phyloP scores from a whole-genome alignment of 768 basidiomycete genomes.

The Leccinum disarticulatum region DNA sequence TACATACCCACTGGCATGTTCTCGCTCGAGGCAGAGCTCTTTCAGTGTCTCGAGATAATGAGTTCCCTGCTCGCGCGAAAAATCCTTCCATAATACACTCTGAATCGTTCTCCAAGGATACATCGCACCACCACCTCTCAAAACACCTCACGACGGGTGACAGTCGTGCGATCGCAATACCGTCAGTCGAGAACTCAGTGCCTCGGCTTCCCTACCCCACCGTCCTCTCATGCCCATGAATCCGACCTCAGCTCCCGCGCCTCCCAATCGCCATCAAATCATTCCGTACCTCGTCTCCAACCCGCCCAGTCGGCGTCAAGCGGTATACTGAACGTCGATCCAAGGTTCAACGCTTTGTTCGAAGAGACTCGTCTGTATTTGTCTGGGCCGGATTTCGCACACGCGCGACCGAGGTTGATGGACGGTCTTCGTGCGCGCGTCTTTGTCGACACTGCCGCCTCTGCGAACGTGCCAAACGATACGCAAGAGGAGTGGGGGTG shows the following conservation, averaged over 20 bases:
- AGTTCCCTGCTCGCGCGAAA: background rate
- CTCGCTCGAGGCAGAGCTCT: conserved; percentile 60
- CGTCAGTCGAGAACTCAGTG: conserved; percentile 13
- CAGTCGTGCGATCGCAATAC: conserved; percentile 18
- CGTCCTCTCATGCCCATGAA: conserved; percentile 17
- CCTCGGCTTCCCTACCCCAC: conserved; percentile 23
- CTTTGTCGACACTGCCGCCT: conserved; percentile 42
- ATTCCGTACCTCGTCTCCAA: conserved; percentile 24
- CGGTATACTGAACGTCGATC: conserved; percentile 13
- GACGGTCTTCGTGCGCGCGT: conserved; percentile 62
- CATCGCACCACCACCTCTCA: background rate
- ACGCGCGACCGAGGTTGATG: conserved; percentile 63
- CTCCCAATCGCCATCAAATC: conserved; percentile 23
- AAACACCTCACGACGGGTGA: conserved; percentile 4
- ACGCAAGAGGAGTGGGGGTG: conserved; percentile 2
- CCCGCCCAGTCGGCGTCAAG: conserved; percentile 5
- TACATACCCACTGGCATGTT: conserved; percentile 66
- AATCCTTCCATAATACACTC: background rate
- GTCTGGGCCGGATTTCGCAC: conserved; percentile 64
- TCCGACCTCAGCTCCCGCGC: conserved; percentile 26
- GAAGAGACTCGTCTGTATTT: conserved; percentile 66
- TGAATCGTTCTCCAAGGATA: background rate
- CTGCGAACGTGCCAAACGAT: conserved; percentile 3
- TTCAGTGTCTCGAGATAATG: conserved; percentile 6
- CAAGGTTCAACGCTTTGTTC: conserved; percentile 61